Evolutionary conservation across 1,284 basidiomycete genomes (phyloP).

Genomic region (Moesziomyces sp.): DNA sequence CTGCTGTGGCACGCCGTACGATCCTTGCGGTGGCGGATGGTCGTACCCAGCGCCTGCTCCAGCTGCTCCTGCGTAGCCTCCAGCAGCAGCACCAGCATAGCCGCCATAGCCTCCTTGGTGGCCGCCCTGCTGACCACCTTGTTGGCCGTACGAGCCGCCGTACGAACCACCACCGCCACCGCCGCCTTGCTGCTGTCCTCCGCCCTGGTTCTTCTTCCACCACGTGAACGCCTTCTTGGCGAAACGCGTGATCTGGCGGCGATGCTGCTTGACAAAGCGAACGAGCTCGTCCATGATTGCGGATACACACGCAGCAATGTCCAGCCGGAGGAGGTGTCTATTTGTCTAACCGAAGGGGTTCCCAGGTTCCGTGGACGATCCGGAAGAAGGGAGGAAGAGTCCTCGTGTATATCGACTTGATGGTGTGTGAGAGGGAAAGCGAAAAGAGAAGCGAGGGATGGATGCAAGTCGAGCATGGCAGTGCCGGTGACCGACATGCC

Average conservation of each 20-base stretch:
- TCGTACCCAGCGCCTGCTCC: constrained; percentile 23
- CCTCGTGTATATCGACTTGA: too few relatives aligned
- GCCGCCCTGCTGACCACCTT: constrained; percentile 11
- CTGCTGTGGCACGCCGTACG: constrained; percentile 42
- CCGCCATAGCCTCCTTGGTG: constrained; percentile 1
- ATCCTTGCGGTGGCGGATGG: constrained; percentile 51
- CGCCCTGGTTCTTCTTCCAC: constrained; percentile 53
- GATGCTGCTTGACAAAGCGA: constrained; percentile 59
- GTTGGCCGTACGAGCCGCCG: constrained; percentile 24
- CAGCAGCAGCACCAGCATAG: constrained; percentile 9
- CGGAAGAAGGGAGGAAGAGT: too few relatives aligned
- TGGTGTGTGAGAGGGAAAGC: too few relatives aligned
- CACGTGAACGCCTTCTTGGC: constrained; percentile 60
- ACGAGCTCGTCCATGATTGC: constrained; percentile 55
- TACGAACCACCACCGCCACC: constrained; percentile 23
- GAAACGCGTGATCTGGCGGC: constrained; percentile 51
- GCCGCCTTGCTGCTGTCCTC: constrained; percentile 15
- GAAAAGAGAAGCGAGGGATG: too few relatives aligned
- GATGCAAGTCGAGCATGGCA: too few relatives aligned
- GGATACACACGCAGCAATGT: too few relatives aligned
- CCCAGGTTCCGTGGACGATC: too few relatives aligned
- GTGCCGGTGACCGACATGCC: too few relatives aligned
- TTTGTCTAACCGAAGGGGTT: constrained; percentile 3
- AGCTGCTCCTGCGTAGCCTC: constrained; percentile 30
- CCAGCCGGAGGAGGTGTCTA: too few relatives aligned